Evolutionary conservation across 1,139 yeast genomes (phyloP).

Genomic region (Zygosaccharomyces sapae): DNA sequence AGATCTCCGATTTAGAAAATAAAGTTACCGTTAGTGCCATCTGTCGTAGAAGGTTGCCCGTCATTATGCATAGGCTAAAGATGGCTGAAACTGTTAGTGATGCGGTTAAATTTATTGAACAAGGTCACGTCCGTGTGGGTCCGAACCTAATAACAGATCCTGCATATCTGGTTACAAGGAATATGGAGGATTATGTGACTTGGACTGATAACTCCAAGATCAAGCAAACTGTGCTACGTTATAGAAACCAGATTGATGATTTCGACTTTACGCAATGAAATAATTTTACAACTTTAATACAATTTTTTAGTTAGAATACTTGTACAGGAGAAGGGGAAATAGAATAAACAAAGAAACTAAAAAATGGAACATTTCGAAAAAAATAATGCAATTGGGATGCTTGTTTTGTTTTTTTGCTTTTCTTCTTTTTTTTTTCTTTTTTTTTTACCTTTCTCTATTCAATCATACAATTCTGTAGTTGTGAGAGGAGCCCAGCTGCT

Average conservation of each 20-base stretch:
- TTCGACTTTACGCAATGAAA: slow-evolving; percentile 52
- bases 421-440: background rate
- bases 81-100: slow-evolving; percentile 90
- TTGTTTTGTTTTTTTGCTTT: background rate
- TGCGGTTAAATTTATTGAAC: slow-evolving; percentile 89
- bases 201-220: slow-evolving; percentile 97
- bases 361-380: background rate
- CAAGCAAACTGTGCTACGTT: slow-evolving; percentile 81
- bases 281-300: slow-evolving; percentile 2
- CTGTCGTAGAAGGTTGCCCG: slow-evolving; percentile 89
- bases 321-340: slow-evolving; percentile 1
- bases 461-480: slow-evolving; percentile 27
- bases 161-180: slow-evolving; percentile 86
- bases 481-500: slow-evolving; percentile 39
- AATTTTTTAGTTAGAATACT: slow-evolving; percentile 2
- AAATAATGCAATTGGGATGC: background rate
- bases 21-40: slow-evolving; percentile 87
- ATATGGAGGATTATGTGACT: slow-evolving; percentile 92
- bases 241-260: slow-evolving; percentile 81
- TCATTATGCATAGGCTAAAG: slow-evolving; percentile 88
- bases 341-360: slow-evolving; percentile 1
- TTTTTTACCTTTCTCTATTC: background rate
- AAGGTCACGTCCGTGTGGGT: slow-evolving; percentile 97
- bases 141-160: slow-evolving; percentile 95
- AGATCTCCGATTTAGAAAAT: slow-evolving; percentile 89